Conservation (phyloP, 1,284 basidiomycete genomes). For the Pseudozyma tsukubaensis region DNA sequence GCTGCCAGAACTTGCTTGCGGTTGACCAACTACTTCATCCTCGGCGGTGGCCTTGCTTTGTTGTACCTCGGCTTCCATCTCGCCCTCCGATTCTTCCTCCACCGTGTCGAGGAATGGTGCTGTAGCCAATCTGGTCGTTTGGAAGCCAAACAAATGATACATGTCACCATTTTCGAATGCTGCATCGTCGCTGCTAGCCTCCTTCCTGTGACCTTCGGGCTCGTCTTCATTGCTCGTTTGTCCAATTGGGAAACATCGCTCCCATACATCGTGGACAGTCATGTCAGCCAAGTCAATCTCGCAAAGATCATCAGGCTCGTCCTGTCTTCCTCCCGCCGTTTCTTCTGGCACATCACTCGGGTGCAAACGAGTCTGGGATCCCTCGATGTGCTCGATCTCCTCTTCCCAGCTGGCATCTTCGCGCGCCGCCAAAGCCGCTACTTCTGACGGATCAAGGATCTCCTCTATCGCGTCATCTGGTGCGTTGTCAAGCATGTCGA, state of each 20-base stretch:
- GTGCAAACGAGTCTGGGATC: too few species aligned
- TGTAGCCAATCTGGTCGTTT: slow-evolving; percentile 14
- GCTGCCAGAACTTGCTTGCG: too few species aligned
- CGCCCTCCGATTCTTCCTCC: slow-evolving; percentile 24
- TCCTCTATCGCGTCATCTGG: slow-evolving; percentile 23
- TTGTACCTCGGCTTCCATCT: not conserved
- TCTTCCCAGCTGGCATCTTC: not conserved
- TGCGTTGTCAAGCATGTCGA: slow-evolving; percentile 20
- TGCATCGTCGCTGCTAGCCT: not conserved
- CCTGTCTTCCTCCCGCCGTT: not conserved
- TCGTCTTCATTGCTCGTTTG: not conserved
- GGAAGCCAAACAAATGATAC: slow-evolving; percentile 12
- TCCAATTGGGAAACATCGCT: slow-evolving; percentile 5
- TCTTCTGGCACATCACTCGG: not conserved
- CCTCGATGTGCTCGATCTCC: too few species aligned
- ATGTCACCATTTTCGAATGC: not conserved
- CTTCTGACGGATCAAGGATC: slow-evolving; percentile 9
- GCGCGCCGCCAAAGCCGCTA: too few species aligned
- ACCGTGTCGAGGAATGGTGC: slow-evolving; percentile 39
- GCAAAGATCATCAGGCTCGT: not conserved
- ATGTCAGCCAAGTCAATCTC: slow-evolving; percentile 25
- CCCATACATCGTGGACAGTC: slow-evolving; percentile 25
- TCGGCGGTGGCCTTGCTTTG: not conserved
- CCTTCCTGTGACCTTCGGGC: not conserved
- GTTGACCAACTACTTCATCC: too few species aligned